These are phyloP conservation scores for Linnemannia hyalina DNA, from an alignment of 192 early-diverging fungal genomes.

Conservation along the genomic window DNA sequence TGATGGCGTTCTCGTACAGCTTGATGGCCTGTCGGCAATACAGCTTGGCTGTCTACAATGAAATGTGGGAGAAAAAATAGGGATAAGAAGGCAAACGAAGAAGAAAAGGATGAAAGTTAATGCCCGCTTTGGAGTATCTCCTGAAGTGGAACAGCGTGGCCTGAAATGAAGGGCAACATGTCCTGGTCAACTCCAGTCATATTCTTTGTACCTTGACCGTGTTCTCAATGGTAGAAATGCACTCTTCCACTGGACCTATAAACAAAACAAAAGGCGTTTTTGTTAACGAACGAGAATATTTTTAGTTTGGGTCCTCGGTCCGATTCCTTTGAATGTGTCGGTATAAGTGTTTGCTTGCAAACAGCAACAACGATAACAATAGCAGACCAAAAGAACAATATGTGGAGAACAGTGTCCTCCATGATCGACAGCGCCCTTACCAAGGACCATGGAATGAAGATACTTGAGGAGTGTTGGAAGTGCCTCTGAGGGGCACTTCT, in stretches of 20 bases:
- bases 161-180: neutral
- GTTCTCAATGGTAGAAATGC: constrained; percentile 34
- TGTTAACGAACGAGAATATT: neutral
- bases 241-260: constrained; percentile 42
- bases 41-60: constrained; percentile 39
- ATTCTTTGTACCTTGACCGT: constrained; percentile 28
- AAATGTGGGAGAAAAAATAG: constrained; percentile 1
- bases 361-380: neutral
- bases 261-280: neutral
- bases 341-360: neutral
- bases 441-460: constrained; percentile 46
- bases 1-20: constrained; percentile 27
- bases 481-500: constrained; percentile 24
- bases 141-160: neutral
- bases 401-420: neutral
- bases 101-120: neutral
- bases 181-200: neutral
- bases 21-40: constrained; percentile 47
- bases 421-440: constrained; percentile 15
- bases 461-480: constrained; percentile 25
- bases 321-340: neutral
- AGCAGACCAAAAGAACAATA: neutral
- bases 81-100: neutral
- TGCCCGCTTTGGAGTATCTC: neutral
- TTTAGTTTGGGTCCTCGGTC: neutral